phyloP scores from a whole-genome alignment of 2,329 filamentous ascomycete genomes.

The Beauveria australis region DNA sequence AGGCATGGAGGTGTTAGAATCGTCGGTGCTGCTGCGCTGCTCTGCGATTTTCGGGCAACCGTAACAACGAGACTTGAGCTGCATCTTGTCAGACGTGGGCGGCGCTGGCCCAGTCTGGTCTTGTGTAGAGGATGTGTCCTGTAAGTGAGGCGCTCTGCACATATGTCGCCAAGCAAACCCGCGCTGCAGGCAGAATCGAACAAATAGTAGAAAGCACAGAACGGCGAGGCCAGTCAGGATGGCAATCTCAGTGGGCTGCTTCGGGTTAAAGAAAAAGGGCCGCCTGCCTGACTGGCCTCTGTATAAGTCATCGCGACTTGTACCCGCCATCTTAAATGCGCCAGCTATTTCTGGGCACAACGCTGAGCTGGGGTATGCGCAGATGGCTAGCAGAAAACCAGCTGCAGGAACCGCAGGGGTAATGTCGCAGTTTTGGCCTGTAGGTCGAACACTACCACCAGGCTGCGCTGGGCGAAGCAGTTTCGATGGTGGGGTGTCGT shows the following conservation, averaged over 20 bases:
- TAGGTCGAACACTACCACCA: background rate
- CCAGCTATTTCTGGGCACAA: conserved; percentile 7
- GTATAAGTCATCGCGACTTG: conserved; percentile 6
- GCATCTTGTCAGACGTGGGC: conserved; percentile 4
- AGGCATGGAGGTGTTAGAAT: background rate
- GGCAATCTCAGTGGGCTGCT: conserved; percentile 5
- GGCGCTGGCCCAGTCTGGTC: background rate
- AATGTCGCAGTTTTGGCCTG: conserved; percentile 1
- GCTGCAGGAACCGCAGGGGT: conserved; percentile 9
- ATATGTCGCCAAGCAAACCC: conserved; percentile 1
- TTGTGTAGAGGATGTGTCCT: background rate
- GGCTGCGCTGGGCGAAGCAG: conserved; percentile 3
- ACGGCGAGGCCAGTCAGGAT: conserved; percentile 9
- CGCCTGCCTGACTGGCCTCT: background rate
- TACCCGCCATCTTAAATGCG: background rate
- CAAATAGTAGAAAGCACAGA: conserved; percentile 5
- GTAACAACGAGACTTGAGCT: conserved; percentile 19
- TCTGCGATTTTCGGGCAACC: background rate
- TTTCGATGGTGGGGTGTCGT: conserved; percentile 3
- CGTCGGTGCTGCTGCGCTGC: background rate
- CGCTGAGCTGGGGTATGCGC: background rate
- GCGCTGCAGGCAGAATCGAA: conserved; percentile 7
- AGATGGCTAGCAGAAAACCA: conserved; percentile 2
- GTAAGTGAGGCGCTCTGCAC: conserved; percentile 12
- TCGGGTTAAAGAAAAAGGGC: conserved; percentile 1